Evolutionary conservation across 306 rosid species (phyloP).

Genomic region (Astragalus membranaceus): DNA sequence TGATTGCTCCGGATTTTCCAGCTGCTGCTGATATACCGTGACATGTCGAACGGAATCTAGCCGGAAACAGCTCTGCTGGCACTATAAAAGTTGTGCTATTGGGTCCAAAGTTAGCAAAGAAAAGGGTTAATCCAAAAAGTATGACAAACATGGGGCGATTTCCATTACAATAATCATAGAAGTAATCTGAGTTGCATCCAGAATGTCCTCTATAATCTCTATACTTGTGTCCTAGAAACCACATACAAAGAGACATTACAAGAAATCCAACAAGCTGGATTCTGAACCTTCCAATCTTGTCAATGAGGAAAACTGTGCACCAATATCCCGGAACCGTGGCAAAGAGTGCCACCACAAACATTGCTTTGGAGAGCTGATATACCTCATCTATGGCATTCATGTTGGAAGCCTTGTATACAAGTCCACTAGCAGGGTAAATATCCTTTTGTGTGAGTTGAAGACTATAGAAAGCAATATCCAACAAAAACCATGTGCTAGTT

Average conservation of each 20-base stretch:
- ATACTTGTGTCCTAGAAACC: slow-evolving; percentile 39
- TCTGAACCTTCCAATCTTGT: slow-evolving; percentile 40
- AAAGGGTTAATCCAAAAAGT: slow-evolving; percentile 52
- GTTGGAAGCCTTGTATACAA: slow-evolving; percentile 33
- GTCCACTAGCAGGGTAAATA: slow-evolving; percentile 54
- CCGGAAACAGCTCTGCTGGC: slow-evolving; percentile 57
- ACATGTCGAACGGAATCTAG: slow-evolving; percentile 56
- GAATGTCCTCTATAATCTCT: slow-evolving; percentile 7
- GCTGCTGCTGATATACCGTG: slow-evolving; percentile 63
- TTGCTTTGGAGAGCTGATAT: slow-evolving; percentile 49
- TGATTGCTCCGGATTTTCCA: slow-evolving; percentile 53
- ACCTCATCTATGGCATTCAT: slow-evolving; percentile 68
- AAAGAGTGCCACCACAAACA: slow-evolving; percentile 49
- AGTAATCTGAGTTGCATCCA: background rate
- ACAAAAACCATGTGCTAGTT: slow-evolving; percentile 54
- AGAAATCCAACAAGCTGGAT: slow-evolving; percentile 63
- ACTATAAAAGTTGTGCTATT: slow-evolving; percentile 63
- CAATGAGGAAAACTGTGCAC: slow-evolving; percentile 56
- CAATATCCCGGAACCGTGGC: slow-evolving; percentile 72
- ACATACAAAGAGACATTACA: slow-evolving; percentile 47
- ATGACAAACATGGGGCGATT: slow-evolving; percentile 23
- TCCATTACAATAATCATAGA: slow-evolving; percentile 19
- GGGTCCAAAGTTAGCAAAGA: slow-evolving; percentile 83
- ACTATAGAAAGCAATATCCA: slow-evolving; percentile 64
- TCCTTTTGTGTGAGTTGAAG: slow-evolving; percentile 59